These are phyloP conservation scores for Nematodospora valgi DNA, from an alignment of 805 yeast species.

Conservation along the genomic window DNA sequence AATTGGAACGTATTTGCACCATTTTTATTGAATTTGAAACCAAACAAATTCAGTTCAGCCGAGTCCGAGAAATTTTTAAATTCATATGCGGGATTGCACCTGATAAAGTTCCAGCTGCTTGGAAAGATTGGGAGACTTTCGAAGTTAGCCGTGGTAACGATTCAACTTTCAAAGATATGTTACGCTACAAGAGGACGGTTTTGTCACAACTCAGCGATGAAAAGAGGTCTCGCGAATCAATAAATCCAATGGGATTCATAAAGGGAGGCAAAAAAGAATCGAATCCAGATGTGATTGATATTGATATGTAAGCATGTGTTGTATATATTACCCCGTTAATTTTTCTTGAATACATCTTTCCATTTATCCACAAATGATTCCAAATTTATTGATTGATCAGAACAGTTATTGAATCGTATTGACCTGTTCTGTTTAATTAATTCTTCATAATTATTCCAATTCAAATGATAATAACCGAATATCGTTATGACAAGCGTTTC, in stretches of 20 bases:
- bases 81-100: conserved; percentile 25
- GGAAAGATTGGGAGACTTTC: conserved; percentile 73
- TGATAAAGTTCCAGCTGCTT: conserved; percentile 23
- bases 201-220: conserved; percentile 9
- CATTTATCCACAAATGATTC: conserved; percentile 38
- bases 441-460: conserved; percentile 36
- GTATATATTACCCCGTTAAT: conserved; percentile 11
- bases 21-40: conserved; percentile 61
- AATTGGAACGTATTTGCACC: conserved; percentile 41
- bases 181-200: conserved; percentile 50
- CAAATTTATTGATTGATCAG: conserved; percentile 31
- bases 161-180: conserved; percentile 68
- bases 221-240: no score
- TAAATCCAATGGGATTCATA: conserved; percentile 46
- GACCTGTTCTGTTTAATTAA: conserved; percentile 31
- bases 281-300: conserved; percentile 62
- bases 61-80: conserved; percentile 63
- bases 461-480: conserved; percentile 38
- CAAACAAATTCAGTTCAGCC: conserved; percentile 43
- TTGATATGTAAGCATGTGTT: conserved; percentile 37
- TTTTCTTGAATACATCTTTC: conserved; percentile 24
- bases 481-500: conserved; percentile 32
- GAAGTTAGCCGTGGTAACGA: conserved; percentile 73
- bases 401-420: conserved; percentile 34
- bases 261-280: conserved; percentile 24